A percentile compares a stretch with the other conserved stretches of the same genome.
These are phyloP conservation scores for Acanthamoeba royreba DNA, from an alignment of 208 protist genomes.

Conservation along the genomic window DNA sequence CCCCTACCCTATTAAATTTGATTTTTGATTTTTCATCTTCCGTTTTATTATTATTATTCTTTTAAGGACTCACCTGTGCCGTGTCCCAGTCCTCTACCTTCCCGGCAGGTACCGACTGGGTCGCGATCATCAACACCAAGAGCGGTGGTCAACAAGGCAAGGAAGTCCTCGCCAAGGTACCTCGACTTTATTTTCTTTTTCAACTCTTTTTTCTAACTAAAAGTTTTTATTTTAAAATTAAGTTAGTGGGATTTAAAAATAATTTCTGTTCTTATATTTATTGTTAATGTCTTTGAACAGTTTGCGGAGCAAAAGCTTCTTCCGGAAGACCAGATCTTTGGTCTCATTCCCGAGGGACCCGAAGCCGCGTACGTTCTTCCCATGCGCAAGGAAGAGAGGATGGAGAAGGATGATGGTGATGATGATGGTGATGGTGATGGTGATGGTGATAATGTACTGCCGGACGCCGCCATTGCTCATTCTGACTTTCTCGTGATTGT, in stretches of 20 bases:
- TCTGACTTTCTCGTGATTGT: neutral
- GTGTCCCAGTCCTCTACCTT: neutral
- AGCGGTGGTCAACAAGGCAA: constrained; percentile 16
- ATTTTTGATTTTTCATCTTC: neutral
- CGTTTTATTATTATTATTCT: neutral
- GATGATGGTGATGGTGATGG: too few species aligned
- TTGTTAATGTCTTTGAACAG: neutral
- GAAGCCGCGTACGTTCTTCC: neutral
- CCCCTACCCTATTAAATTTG: too few species aligned
- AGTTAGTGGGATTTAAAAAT: neutral
- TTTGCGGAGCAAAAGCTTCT: neutral
- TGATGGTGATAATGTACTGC: too few species aligned
- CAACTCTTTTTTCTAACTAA: neutral
- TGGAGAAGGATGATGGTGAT: too few species aligned
- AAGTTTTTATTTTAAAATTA: neutral
- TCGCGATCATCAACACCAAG: constrained; percentile 44
- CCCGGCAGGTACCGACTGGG: neutral
- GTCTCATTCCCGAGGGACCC: neutral
- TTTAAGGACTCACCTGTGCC: neutral
- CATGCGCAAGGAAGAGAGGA: too few species aligned
- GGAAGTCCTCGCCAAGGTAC: neutral
- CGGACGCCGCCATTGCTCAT: neutral
- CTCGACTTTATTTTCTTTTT: neutral
- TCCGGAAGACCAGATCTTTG: constrained; percentile 10
- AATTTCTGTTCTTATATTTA: neutral